These are phyloP conservation scores for Mercurialis annua DNA, from an alignment of 345 rosid species.

Conservation along the genomic window DNA sequence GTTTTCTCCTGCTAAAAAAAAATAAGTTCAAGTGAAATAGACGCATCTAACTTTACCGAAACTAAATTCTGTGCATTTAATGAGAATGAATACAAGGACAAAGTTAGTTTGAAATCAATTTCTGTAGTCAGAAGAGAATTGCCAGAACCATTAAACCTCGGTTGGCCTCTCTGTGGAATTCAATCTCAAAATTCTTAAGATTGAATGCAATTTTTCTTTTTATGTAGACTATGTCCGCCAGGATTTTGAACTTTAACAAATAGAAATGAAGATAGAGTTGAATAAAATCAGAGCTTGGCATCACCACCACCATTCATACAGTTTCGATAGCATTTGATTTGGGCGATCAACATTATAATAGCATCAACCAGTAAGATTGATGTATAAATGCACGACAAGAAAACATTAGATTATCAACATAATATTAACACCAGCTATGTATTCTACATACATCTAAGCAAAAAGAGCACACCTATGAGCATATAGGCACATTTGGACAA, in stretches of 20 bases:
- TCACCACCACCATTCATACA: no score
- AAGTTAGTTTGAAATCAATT: constrained; percentile 22
- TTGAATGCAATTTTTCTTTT: no score
- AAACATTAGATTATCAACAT: neutral
- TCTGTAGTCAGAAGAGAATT: constrained; percentile 32
- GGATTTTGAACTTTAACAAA: no score
- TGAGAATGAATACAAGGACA: neutral
- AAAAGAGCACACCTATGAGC: neutral
- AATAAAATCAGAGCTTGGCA: no score
- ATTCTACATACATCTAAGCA: neutral
- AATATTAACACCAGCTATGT: neutral
- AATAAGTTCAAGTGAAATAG: constrained; percentile 12
- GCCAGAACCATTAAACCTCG: constrained; percentile 32
- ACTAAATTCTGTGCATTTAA: constrained; percentile 1
- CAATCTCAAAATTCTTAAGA: no score
- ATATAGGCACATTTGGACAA: neutral
- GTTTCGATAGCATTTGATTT: no score
- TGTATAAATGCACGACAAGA: no score
- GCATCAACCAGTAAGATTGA: no score
- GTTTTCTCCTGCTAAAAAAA: neutral
- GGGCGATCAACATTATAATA: no score
- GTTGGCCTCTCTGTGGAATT: constrained; percentile 43
- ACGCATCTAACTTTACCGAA: constrained; percentile 1
- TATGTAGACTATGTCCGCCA: no score
- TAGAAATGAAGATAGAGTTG: no score